Base-by-base conservation (phyloP, 495 filamentous ascomycete genomes). In the Aspergillus carlsbadensis region DNA sequence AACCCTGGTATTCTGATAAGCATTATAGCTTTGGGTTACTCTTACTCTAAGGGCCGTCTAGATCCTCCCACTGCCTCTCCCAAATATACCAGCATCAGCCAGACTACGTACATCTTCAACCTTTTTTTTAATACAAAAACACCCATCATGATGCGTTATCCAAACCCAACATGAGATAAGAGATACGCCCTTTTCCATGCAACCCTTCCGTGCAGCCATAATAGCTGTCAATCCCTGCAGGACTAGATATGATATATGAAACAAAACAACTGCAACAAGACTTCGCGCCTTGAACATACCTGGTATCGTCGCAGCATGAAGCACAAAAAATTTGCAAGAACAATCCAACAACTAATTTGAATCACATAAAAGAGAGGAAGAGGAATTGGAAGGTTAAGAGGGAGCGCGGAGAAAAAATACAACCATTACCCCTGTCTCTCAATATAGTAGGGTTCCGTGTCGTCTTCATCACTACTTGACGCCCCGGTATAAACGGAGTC, bases 391-490 rank as follows among this genome's bases (percentile, higher is more conserved):
- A n/a, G n/a, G n/a, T n/a, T n/a, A n/a, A n/a, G n/a, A n/a, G n/a
- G n/a, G n/a, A n/a, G n/a, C n/a, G n/a, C n/a, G n/a, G 10, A 20
- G 31, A 50, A 52, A 54, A 43, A 33, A 53, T 29, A 45, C 10
- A 40, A 45, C 14, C 5, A 22, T 67, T 53, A 68, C 33, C 34
- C 50, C 20, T 66, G 65, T 35, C 64, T 64, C 24, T 65, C 65
- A 51, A 72, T 63, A 51, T 63, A 73, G 51, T 73, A 73, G 6
- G 61, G 46, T 14, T 61, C 67, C 5, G 53, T 48, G 36, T 74
- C 70, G 41, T 70, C 71, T 18, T 68, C 73, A 35, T 72, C 69
- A 54, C 66, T 71, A 51, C 70, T 74, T 6, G 68, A 71, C 7
- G 58, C 62, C 18, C 63, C 67, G 5, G 68, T 74, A 36, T 71